Conservation (phyloP, 805 yeast species). For the Tetrapisispora phaffii region DNA sequence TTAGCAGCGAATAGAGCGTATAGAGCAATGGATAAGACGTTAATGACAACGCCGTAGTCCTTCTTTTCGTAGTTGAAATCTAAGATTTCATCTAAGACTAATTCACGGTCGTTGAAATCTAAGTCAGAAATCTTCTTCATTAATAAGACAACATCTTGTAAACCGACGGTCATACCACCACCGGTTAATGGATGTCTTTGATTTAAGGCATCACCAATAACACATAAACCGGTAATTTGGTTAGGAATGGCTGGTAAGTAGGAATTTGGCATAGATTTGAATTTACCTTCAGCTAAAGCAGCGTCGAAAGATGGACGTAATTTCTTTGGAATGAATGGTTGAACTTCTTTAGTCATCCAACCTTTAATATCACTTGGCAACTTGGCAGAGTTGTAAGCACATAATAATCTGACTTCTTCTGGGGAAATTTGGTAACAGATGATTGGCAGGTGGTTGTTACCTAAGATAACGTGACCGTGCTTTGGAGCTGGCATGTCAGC, state of each 20-base stretch:
- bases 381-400: constrained; percentile 69
- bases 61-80: constrained; percentile 75
- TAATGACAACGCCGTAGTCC: constrained; percentile 69
- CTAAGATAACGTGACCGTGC: constrained; percentile 86
- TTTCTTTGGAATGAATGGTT: constrained; percentile 56
- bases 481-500: constrained; percentile 65
- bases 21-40: constrained; percentile 82
- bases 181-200: constrained; percentile 99
- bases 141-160: constrained; percentile 67
- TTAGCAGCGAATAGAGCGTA: constrained; percentile 88
- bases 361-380: constrained; percentile 61
- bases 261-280: constrained; percentile 89
- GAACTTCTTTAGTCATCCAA: constrained; percentile 52
- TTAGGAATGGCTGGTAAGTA: constrained; percentile 72
- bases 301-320: constrained; percentile 56
- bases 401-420: constrained; percentile 74
- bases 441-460: constrained; percentile 71
- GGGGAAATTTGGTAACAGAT: constrained; percentile 80
- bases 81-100: constrained; percentile 45
- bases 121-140: constrained; percentile 37
- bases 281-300: constrained; percentile 50
- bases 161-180: constrained; percentile 98
- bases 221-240: constrained; percentile 60
- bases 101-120: constrained; percentile 45
- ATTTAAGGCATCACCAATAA: constrained; percentile 88